A percentile compares a stretch with the other conserved stretches of the same genome.
Conservation (phyloP, 371 early-diverging fungal genomes). For the Actinomucor elegans region DNA sequence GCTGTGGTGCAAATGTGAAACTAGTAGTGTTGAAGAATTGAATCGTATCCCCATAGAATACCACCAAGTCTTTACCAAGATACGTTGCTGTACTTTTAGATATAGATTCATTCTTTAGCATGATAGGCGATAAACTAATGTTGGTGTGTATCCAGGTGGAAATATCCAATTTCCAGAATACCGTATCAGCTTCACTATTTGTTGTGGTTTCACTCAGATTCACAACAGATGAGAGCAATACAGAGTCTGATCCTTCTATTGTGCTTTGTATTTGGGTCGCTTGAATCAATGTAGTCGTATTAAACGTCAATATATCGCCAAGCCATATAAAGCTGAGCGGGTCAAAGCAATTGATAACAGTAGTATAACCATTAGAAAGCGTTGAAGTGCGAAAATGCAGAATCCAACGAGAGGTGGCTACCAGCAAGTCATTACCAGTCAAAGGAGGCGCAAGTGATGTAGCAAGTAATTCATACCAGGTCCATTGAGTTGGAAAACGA, state of each 20-base stretch:
- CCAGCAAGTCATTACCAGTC: too few relatives aligned
- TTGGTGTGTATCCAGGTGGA: neutral
- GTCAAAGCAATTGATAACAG: constrained; percentile 10
- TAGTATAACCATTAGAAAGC: neutral
- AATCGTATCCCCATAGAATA: constrained; percentile 10
- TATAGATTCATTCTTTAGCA: neutral
- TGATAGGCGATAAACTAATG: neutral
- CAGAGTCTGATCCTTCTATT: constrained; percentile 2
- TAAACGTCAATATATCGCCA: neutral
- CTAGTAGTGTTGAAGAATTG: constrained; percentile 11
- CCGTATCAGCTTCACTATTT: neutral
- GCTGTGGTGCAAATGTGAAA: neutral
- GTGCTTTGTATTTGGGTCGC: neutral
- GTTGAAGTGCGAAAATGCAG: constrained; percentile 2
- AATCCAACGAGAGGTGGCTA: constrained; percentile 18
- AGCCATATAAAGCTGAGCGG: constrained; percentile 2
- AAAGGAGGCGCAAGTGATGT: neutral
- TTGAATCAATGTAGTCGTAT: neutral
- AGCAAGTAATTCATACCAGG: neutral
- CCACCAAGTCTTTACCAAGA: constrained; percentile 1
- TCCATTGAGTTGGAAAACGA: neutral
- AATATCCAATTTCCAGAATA: constrained; percentile 9
- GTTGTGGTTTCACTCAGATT: neutral
- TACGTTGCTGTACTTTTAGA: neutral
- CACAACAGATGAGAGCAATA: constrained; percentile 1